Base-by-base conservation (phyloP, 2,329 filamentous ascomycete genomes). In the Hypoxylon sp. region DNA sequence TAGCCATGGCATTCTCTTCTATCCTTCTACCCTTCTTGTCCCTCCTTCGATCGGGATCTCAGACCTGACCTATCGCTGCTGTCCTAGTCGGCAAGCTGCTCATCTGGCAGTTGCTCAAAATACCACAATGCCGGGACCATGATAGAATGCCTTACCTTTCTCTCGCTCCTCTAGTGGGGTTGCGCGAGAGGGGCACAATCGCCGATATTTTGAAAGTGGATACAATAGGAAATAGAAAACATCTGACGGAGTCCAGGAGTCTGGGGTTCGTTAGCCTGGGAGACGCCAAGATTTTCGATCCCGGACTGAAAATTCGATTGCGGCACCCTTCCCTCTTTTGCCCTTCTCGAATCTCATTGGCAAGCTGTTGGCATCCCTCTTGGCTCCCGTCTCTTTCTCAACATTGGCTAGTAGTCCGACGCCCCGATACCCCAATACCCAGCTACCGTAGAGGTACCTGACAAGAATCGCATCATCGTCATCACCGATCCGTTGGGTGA, bases 261-360 rank as follows among this genome's bases (percentile, higher is more conserved):
- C 67, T 69, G 69, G 69, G 69, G 69, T 71, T 71, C 61, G 63
- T 65, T 55, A 63, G 60, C 58, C 63, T 26, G 47, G 46, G 17
- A 39, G 35, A 22, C 63, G 73, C 71, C 73, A 75, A 75, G 71
- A 71, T 66, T 44, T 59, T 72, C 75, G 75, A 77, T 77, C 74
- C 72, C 70, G 59, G 68, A 65, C 75, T 67, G 55, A 75, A 76
- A 74, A 57, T 69, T 73, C 75, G 75, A 77, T 77, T 74, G 71
- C 71, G 59, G 66, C 63, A 74, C 67, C 73, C 73, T 67, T 52
- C 58, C 66, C 63, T 63, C 55, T 54, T 46, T 31, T 51, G 58
- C 33, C 46, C 51, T 71, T 22, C 66, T 74, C 64, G 48, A 58
- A 71, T 71, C 67, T 67, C 55, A 68, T 67, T 64, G 69, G 71